These are phyloP conservation scores for Heterobasidion occidentale DNA, from an alignment of 1,284 basidiomycete species.

Conservation along the genomic window DNA sequence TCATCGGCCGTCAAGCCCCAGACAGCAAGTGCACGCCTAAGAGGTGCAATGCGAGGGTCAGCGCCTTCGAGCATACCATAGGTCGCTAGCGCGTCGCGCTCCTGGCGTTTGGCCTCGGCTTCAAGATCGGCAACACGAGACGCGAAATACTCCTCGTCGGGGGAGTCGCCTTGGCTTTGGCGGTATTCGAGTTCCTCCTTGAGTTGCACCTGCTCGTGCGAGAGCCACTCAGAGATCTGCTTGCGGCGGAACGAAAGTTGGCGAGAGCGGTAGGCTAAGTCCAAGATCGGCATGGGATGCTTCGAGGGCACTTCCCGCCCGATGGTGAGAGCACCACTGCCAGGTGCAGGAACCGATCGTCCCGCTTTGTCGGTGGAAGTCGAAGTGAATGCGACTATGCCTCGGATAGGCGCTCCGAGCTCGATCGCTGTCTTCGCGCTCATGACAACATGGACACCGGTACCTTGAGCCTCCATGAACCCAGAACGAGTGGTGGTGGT, in stretches of 20 bases:
- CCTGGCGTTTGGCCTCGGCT: conserved; percentile 82
- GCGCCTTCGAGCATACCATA: conserved; percentile 93
- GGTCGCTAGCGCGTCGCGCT: conserved; percentile 82
- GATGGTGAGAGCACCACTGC: conserved; percentile 81
- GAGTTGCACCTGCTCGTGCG: conserved; percentile 80
- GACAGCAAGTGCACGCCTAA: conserved; percentile 91
- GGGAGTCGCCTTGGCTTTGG: conserved; percentile 43
- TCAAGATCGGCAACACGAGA: conserved; percentile 78
- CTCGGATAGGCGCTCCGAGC: conserved; percentile 90
- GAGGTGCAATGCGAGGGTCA: conserved; percentile 81
- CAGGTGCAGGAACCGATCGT: conserved; percentile 90
- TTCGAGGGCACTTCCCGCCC: conserved; percentile 77
- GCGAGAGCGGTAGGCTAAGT: conserved; percentile 81
- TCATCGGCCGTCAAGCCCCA: conserved; percentile 95
- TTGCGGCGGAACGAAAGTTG: conserved; percentile 90
- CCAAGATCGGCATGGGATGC: conserved; percentile 70
- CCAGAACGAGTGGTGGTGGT: conserved; percentile 94
- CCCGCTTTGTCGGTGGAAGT: conserved; percentile 97
- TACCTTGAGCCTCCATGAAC: conserved; percentile 98
- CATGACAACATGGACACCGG: conserved; percentile 96
- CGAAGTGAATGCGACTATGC: conserved; percentile 91
- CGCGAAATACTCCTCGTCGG: conserved; percentile 66
- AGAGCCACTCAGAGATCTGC: conserved; percentile 91
- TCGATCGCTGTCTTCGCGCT: conserved; percentile 93
- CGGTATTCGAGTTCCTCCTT: conserved; percentile 67